Evolutionary conservation across 352 stramenopile species (phyloP), one percentile per base, ranked within the genome.

Genomic region (Phytophthora capsici): DNA sequence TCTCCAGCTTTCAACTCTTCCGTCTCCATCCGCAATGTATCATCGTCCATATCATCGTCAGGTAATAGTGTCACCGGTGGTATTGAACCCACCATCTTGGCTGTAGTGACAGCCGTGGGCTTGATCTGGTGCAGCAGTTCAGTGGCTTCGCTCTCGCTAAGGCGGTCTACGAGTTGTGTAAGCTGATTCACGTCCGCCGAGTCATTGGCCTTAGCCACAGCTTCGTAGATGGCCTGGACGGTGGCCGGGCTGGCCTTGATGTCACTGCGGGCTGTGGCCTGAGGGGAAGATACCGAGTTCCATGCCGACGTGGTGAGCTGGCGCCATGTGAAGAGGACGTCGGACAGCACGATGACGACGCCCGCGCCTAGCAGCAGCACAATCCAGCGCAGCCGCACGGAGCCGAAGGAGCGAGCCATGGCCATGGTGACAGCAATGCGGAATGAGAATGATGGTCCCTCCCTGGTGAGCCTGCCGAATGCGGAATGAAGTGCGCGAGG

Each of bases 261-360:
- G 32, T 20, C 25, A 36, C 37, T 34, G 19, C 14, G 8, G 8
- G 8, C 49, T 54, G 28, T 43, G 63, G 34, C 48, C 37, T 8
- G 49, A 19, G 46, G 17, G 41, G 6, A 37, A 19, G 23, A 28
- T 5, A 13, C 32, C 37, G 49, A 50, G 44, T 36, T 23, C 57
- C 32, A 46, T 2, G 28, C 16, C 22, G 50, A 48, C 8, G 46
- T 48, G 6, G 52, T 66, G 41, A 79, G 57, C 62, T 70, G 41
- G 6, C 57, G 57, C 71, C 71, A 79, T 10, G 71, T 76, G 30
- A 76, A 59, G 20, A 79, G 43, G 22, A 79, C 30, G 54, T 79
- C 62, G 47, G 62, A 68, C 14, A 75, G 44, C 34, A 79, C 71
- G 46, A 64, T 51, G n/a, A 79, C 41, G 25, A 79, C 54, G 58